Evolutionary conservation across 306 rosid species (phyloP).

Genomic region (Ormosia semicastrata): DNA sequence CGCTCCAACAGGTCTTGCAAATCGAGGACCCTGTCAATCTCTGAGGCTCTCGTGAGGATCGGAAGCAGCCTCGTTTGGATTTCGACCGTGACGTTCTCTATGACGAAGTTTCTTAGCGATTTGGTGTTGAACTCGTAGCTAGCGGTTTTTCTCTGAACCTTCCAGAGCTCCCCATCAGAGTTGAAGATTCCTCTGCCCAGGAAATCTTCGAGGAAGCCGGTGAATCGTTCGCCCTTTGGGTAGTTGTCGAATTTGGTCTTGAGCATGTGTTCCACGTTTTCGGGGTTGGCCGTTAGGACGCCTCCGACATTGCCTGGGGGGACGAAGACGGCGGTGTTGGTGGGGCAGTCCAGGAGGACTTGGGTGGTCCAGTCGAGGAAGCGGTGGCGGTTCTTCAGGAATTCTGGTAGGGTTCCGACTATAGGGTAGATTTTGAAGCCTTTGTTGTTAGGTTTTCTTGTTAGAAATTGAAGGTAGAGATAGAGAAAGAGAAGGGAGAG

Average conservation of each 20-base stretch:
- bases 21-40: slow-evolving; percentile 34
- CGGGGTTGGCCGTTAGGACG: slow-evolving; percentile 60
- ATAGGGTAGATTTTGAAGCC: slow-evolving; percentile 61
- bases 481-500: slow-evolving; percentile 21
- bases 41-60: slow-evolving; percentile 31
- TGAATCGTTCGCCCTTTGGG: slow-evolving; percentile 61
- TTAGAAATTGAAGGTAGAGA: slow-evolving; percentile 6
- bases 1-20: slow-evolving; percentile 64
- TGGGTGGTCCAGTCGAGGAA: slow-evolving; percentile 63
- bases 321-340: slow-evolving; percentile 43
- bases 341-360: slow-evolving; percentile 41
- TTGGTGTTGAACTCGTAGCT: slow-evolving; percentile 69
- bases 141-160: slow-evolving; percentile 58
- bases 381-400: slow-evolving; percentile 55
- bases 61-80: slow-evolving; percentile 48
- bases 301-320: slow-evolving; percentile 43
- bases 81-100: slow-evolving; percentile 54
- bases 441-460: neutral
- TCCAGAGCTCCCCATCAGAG: slow-evolving; percentile 62
- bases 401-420: slow-evolving; percentile 48
- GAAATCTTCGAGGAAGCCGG: slow-evolving; percentile 41
- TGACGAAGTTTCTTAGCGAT: slow-evolving; percentile 53
- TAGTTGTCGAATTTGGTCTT: slow-evolving; percentile 68
- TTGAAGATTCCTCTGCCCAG: slow-evolving; percentile 75
- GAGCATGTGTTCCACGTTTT: slow-evolving; percentile 61